Conservation (phyloP, 768 basidiomycete genomes). For the Podaxis mareebaensis region DNA sequence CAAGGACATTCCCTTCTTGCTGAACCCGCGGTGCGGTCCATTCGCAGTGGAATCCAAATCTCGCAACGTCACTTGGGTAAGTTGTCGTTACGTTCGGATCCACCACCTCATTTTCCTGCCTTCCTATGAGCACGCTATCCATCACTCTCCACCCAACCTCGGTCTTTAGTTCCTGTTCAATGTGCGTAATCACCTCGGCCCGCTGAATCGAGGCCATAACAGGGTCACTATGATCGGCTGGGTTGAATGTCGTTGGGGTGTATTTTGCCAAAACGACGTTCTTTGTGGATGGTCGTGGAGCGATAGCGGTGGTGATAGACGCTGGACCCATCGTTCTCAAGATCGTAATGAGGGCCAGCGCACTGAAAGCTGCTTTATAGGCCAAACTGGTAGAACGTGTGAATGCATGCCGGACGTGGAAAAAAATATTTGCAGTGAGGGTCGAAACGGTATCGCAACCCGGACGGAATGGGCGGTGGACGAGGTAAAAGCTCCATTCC, state of each 20-base stretch:
- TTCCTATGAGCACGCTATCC: slow-evolving; percentile 4
- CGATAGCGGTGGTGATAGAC: slow-evolving; percentile 4
- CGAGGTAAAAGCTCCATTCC: slow-evolving; percentile 11
- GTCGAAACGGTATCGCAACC: slow-evolving; percentile 1
- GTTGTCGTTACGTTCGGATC: slow-evolving; percentile 1
- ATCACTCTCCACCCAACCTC: slow-evolving; percentile 4
- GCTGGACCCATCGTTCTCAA: slow-evolving; percentile 10
- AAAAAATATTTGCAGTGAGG: slow-evolving; percentile 5
- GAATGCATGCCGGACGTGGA: slow-evolving; percentile 5
- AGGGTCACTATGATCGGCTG: background rate
- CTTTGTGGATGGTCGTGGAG: background rate
- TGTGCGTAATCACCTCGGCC: slow-evolving; percentile 2
- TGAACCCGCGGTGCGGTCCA: slow-evolving; percentile 1
- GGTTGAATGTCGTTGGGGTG: slow-evolving; percentile 7
- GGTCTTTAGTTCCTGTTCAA: slow-evolving; percentile 4
- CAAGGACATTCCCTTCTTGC: background rate
- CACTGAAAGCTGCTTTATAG: slow-evolving; percentile 1
- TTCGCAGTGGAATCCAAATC: background rate
- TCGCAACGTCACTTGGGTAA: slow-evolving; percentile 4
- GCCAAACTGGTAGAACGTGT: slow-evolving; percentile 5
- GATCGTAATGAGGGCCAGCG: background rate
- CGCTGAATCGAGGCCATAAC: slow-evolving; percentile 10
- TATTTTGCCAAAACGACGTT: background rate
- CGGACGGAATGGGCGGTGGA: background rate
- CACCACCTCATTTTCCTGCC: slow-evolving; percentile 6